A percentile compares a stretch with the other conserved stretches of the same genome.
These are phyloP conservation scores for Corchorus capsularis DNA, from an alignment of 345 rosid species.

Conservation along the genomic window DNA sequence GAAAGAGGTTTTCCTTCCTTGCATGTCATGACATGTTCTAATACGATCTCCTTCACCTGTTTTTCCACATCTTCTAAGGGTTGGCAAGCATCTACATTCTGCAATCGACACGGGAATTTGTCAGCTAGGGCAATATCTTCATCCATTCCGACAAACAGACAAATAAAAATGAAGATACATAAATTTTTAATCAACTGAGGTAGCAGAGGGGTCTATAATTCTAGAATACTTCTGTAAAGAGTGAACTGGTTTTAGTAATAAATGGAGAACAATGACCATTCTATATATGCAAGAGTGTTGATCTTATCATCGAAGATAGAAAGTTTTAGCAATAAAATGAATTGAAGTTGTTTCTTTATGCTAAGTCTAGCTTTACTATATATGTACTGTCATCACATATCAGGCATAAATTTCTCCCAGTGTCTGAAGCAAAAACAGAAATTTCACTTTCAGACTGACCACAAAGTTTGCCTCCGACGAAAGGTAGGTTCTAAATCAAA, in stretches of 20 bases:
- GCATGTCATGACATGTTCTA: conserved; percentile 50
- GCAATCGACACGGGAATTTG: conserved; percentile 16
- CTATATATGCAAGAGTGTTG: not conserved
- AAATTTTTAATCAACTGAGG: not conserved
- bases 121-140: not conserved
- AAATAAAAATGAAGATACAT: not conserved
- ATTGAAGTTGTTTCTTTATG: not conserved
- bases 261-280: not conserved
- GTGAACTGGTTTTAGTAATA: not conserved
- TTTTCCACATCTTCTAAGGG: conserved; percentile 65
- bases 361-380: not conserved
- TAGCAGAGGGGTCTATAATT: not conserved
- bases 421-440: not conserved
- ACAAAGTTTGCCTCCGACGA: not conserved
- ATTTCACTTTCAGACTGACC: not conserved
- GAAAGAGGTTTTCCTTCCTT: conserved; percentile 55
- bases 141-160: not conserved
- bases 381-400: not conserved
- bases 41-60: conserved; percentile 48
- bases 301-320: not conserved
- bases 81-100: conserved; percentile 64
- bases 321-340: not conserved
- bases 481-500: not conserved
- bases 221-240: not conserved
- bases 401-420: not conserved